Conservation (phyloP, 2,329 filamentous ascomycete species). For the Thyridium curvatum region DNA sequence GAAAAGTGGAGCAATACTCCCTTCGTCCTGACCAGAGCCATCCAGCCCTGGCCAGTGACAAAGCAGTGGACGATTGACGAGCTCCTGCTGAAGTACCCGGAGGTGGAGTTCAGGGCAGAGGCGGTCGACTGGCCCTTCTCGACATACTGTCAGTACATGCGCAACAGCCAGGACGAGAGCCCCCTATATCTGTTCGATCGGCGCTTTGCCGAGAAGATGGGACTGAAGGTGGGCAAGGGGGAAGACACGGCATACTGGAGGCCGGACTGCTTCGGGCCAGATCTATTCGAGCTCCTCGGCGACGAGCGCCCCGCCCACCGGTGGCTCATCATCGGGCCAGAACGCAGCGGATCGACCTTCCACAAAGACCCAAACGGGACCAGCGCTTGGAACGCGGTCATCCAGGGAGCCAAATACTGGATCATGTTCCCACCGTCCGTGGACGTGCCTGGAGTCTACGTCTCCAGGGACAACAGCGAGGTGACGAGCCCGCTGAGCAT, state of each 20-base stretch:
- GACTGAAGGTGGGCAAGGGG: slow-evolving; percentile 51
- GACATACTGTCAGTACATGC: slow-evolving; percentile 81
- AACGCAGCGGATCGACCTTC: slow-evolving; percentile 85
- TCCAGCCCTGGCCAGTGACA: slow-evolving; percentile 76
- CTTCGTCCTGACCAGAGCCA: slow-evolving; percentile 79
- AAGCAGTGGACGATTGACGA: slow-evolving; percentile 66
- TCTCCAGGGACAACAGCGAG: slow-evolving; percentile 83
- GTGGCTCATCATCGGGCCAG: slow-evolving; percentile 88
- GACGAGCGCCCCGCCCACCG: slow-evolving; percentile 76
- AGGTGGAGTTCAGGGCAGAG: slow-evolving; percentile 77
- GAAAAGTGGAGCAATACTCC: slow-evolving; percentile 70
- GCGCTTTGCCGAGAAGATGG: slow-evolving; percentile 81
- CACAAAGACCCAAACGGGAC: slow-evolving; percentile 76
- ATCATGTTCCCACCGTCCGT: slow-evolving; percentile 88
- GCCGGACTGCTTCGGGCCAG: slow-evolving; percentile 78
- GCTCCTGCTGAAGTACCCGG: slow-evolving; percentile 57
- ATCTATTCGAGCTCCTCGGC: slow-evolving; percentile 76
- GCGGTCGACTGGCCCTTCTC: slow-evolving; percentile 85
- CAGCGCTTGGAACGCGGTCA: slow-evolving; percentile 89
- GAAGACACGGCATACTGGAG: slow-evolving; percentile 62
- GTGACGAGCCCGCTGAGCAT: slow-evolving; percentile 92
- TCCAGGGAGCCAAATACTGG: slow-evolving; percentile 93
- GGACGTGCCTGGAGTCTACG: slow-evolving; percentile 80
- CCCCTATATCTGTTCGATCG: slow-evolving; percentile 91
- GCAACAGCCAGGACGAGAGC: slow-evolving; percentile 73